A percentile compares a stretch with the other conserved stretches of the same genome.
phyloP scores from a whole-genome alignment of 208 protist genomes.

The Phytomonas sp. region DNA sequence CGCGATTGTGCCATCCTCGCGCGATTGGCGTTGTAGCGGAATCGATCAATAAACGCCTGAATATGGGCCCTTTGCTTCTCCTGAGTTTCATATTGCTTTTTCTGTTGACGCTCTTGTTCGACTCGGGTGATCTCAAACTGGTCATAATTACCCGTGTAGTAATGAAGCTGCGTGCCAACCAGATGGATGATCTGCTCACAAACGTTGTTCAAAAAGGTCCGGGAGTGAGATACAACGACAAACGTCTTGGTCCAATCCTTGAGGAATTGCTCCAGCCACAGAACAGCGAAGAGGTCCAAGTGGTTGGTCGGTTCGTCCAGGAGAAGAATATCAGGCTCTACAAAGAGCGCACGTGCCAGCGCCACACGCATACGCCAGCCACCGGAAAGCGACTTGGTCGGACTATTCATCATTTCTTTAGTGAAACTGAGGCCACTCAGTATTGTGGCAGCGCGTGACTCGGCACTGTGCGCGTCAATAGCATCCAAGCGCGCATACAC shows the following conservation, averaged over 20 bases:
- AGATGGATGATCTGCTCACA: constrained; percentile 93
- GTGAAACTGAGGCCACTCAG: constrained; percentile 93
- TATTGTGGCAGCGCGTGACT: constrained; percentile 80
- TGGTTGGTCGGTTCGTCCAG: constrained; percentile 98
- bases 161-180: constrained; percentile 67
- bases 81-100: constrained; percentile 85
- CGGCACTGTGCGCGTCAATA: constrained; percentile 93
- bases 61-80: constrained; percentile 88
- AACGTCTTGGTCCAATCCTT: constrained; percentile 92
- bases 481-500: constrained; percentile 93
- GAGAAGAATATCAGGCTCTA: constrained; percentile 93
- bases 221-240: constrained; percentile 96
- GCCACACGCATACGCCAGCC: constrained; percentile 98
- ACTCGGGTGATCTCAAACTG: constrained; percentile 87
- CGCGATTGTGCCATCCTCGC: constrained; percentile 93
- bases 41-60: constrained; percentile 92
- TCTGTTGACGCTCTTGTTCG: constrained; percentile 83
- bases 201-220: constrained; percentile 95
- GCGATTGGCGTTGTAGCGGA: constrained; percentile 85
- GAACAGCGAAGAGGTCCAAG: constrained; percentile 94
- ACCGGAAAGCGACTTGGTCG: constrained; percentile 87
- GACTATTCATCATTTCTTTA: constrained; percentile 87
- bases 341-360: constrained; percentile 95
- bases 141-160: constrained; percentile 94
- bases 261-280: constrained; percentile 97